Base-by-base conservation (phyloP, 2,329 filamentous ascomycete species). In the Colletotrichum aenigma region DNA sequence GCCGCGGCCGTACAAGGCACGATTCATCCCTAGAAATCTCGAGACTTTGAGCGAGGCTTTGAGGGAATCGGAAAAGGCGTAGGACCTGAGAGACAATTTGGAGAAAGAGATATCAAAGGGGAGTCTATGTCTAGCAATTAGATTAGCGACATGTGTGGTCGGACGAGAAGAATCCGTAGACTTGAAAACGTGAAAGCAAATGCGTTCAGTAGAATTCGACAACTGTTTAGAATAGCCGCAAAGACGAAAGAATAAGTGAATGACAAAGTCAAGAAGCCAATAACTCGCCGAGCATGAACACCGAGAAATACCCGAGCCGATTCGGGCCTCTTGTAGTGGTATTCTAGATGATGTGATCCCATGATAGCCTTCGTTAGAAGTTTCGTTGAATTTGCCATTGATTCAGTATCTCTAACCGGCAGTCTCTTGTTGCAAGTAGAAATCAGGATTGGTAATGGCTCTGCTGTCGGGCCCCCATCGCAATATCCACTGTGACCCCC, bases 1-100 rank as follows among this genome's bases (percentile, higher is more conserved):
- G 83, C 91, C 91, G 9, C 87, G 86, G 69, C 86, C 87, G 55
- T 93, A 91, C 80, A 88, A 88, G 79, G 89, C 91, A 16, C 86
- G 84, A 7, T 92, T 93, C 80, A 87, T 91, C 55, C 92, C 92
- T 18, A 85, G 89, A 6, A 34, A 75, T 26, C 4, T 30, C 4
- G 58, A 36, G 7, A 52, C 43, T 3, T 34, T 75, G 34, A 55
- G 70, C 6, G n/a, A 24, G 13, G 70, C 24, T 13, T 3, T 75
- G 9, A 36, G n/a, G 7, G 16, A 18, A 3, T 30, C 58, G 7
- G 21, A 75, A n/a, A 65, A 60, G 64, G 16, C 24, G 4, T 62
- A 34, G 34, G 21, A 12, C 2, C 3, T 38, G 7, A 7, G 10
- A 12, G 2, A 18, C 7, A 28, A 26, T 6, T 18, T 13, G 10